Conservation (phyloP, 2,329 filamentous ascomycete species). For the Leptosphaerulina australis region DNA sequence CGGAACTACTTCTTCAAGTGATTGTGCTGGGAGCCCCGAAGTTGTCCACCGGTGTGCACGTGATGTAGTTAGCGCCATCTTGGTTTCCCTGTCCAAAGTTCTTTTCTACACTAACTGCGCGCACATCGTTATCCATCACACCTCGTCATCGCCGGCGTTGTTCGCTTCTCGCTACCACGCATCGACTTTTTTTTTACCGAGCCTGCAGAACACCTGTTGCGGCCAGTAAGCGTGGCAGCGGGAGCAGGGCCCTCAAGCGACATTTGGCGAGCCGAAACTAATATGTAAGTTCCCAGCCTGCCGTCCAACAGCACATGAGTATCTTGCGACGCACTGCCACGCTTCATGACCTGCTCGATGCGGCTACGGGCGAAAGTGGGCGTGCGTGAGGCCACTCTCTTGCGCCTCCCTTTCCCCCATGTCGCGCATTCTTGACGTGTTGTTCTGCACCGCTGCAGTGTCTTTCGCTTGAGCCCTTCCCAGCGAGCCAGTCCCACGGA, state of each 20-base stretch:
- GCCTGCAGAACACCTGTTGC: constrained; percentile 16
- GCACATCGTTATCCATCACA: constrained; percentile 7
- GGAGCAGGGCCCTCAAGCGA: constrained; percentile 25
- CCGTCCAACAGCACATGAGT: constrained; percentile 6
- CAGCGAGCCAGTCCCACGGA: constrained; percentile 1
- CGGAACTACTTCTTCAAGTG: constrained; percentile 6
- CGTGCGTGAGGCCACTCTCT: background rate
- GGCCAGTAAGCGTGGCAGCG: constrained; percentile 18
- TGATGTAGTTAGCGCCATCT: constrained; percentile 2
- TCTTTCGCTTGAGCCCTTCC: background rate
- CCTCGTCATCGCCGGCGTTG: constrained; percentile 10
- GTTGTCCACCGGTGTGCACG: constrained; percentile 5
- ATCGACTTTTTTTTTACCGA: constrained; percentile 13
- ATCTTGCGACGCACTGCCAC: constrained; percentile 25
- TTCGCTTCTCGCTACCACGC: constrained; percentile 16
- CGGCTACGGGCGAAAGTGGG: constrained; percentile 21
- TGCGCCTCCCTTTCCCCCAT: constrained; percentile 3
- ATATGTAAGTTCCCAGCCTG: constrained; percentile 5
- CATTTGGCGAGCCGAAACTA: constrained; percentile 12
- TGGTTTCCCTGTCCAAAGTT: background rate
- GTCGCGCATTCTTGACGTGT: constrained; percentile 25
- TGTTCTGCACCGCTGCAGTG: constrained; percentile 7
- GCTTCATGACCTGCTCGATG: constrained; percentile 29
- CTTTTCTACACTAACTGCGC: background rate
- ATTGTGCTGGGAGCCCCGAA: background rate